Evolutionary conservation across 148 eudicot species (phyloP).

Genomic region (Camellia sinensis): DNA sequence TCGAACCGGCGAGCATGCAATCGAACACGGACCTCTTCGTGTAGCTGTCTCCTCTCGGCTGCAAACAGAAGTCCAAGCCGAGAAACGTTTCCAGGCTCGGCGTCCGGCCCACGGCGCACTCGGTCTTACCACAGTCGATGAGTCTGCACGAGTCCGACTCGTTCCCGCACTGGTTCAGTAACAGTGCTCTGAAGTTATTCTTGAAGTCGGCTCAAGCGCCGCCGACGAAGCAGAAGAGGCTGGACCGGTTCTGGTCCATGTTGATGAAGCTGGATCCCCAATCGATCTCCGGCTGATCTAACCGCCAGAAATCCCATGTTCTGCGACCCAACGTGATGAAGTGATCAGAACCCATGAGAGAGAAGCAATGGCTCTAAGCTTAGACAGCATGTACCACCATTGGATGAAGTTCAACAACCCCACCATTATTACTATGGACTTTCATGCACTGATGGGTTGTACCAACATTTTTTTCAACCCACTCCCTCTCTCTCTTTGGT

Average conservation of each 20-base stretch:
- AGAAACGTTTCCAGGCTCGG: constrained; percentile 28
- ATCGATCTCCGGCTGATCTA: constrained; percentile 34
- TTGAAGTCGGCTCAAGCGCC: constrained; percentile 23
- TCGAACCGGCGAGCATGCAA: constrained; percentile 54
- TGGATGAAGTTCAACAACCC: constrained; percentile 22
- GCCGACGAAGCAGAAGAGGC: constrained; percentile 40
- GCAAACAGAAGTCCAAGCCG: constrained; percentile 45
- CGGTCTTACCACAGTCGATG: constrained; percentile 37
- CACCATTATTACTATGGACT: constrained; percentile 12
- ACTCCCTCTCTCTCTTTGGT: no score
- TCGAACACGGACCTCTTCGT: constrained; percentile 46
- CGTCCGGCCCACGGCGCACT: constrained; percentile 27
- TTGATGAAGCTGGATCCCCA: constrained; percentile 71
- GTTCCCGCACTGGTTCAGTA: constrained; percentile 30
- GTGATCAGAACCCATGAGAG: constrained; percentile 53
- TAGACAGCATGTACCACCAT: constrained; percentile 56
- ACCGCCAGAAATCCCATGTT: constrained; percentile 78
- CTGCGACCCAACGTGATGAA: constrained; percentile 64
- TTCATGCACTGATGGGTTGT: constrained; percentile 2
- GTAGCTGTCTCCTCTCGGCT: constrained; percentile 54
- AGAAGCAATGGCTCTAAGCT: constrained; percentile 41
- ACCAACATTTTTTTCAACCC: no score
- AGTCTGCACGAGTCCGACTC: constrained; percentile 32
- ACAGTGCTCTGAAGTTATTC: constrained; percentile 31
- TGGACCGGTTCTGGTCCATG: constrained; percentile 41